A percentile compares a stretch with the other conserved stretches of the same genome.
phyloP scores from a whole-genome alignment of 2,329 filamentous ascomycete genomes.

The Dryadomyces quercivorus region DNA sequence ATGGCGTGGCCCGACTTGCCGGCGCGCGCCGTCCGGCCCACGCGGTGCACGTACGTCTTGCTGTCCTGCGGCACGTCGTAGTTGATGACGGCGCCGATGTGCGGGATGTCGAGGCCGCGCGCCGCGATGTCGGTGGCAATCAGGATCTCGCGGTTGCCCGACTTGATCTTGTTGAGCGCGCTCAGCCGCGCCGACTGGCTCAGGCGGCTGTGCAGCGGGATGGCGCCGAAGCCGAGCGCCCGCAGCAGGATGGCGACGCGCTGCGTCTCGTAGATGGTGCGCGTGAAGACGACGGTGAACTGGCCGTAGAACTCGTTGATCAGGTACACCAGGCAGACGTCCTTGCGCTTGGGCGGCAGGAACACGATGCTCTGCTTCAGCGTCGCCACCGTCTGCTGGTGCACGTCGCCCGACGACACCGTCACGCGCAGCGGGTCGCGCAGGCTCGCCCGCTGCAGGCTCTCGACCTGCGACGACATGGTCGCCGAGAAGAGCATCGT shows the following conservation, averaged over 20 bases:
- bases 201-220: constrained; percentile 86
- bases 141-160: constrained; percentile 69
- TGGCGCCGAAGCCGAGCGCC: constrained; percentile 75
- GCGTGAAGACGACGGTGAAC: constrained; percentile 77
- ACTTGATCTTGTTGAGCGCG: constrained; percentile 80
- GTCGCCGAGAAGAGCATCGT: constrained; percentile 69
- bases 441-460: constrained; percentile 77
- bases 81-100: constrained; percentile 79
- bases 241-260: constrained; percentile 73
- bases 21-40: constrained; percentile 77
- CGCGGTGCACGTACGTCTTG: constrained; percentile 85
- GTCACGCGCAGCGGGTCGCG: constrained; percentile 56
- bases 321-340: constrained; percentile 77
- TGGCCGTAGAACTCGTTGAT: constrained; percentile 81
- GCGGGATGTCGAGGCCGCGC: constrained; percentile 82
- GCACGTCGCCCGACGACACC: constrained; percentile 57
- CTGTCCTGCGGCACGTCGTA: constrained; percentile 73
- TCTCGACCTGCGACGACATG: constrained; percentile 88
- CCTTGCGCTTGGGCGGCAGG: constrained; percentile 77
- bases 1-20: constrained; percentile 76
- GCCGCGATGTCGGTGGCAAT: constrained; percentile 92
- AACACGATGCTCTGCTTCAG: constrained; percentile 80
- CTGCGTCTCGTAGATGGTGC: constrained; percentile 86
- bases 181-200: constrained; percentile 78
- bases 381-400: constrained; percentile 80